Percentiles rank a stretch among this genome's conserved stretches.
phyloP scores from a whole-genome alignment of 106 monocot species.

The Dendrobium nobile region DNA sequence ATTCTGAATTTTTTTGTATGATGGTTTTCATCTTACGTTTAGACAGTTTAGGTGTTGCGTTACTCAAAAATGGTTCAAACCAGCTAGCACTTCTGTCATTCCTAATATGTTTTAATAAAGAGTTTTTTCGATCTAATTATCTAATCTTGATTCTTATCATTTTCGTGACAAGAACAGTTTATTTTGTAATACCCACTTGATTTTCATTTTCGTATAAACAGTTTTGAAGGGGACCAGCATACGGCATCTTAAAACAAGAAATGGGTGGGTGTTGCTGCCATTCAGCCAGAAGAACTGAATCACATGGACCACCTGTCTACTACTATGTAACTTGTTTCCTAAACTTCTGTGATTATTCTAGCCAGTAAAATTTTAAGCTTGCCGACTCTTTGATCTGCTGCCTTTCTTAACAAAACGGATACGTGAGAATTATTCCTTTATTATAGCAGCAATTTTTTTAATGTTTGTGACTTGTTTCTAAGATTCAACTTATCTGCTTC shows the following conservation, averaged over 20 bases:
- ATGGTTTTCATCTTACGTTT: background rate
- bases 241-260: conserved; percentile 4
- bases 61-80: background rate
- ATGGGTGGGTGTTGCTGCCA: conserved; percentile 54
- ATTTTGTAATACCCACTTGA: background rate
- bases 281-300: conserved; percentile 31
- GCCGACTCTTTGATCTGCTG: background rate
- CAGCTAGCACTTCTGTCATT: background rate
- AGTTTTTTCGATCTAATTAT: background rate
- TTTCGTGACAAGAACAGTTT: background rate
- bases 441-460: background rate
- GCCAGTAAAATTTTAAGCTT: background rate
- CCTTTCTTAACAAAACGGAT: background rate
- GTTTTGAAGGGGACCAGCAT: background rate
- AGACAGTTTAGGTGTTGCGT: background rate
- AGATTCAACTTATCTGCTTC: background rate
- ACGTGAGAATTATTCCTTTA: background rate
- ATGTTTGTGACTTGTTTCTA: background rate
- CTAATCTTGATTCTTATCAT: background rate
- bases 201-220: background rate
- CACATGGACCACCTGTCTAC: conserved; percentile 26
- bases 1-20: background rate
- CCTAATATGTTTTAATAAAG: background rate
- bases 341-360: background rate
- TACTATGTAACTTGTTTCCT: conserved; percentile 31